phyloP scores from a whole-genome alignment of 169 alveolate genomes.

The Cryptosporidium meleagridis region DNA sequence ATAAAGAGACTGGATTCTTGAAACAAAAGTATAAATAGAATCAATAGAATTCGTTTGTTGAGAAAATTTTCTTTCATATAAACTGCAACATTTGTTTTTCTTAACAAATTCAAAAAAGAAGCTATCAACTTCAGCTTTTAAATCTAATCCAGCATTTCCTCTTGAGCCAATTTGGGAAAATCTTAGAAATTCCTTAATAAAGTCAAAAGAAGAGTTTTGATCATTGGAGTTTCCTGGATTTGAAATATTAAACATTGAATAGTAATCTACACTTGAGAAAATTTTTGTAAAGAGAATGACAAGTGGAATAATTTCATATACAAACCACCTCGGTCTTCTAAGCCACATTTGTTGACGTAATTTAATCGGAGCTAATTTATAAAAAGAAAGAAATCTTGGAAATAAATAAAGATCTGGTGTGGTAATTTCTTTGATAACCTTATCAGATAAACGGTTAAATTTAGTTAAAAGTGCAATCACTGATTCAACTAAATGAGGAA shows the following conservation, averaged over 20 bases:
- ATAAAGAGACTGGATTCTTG: slow-evolving; percentile 60
- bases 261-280: slow-evolving; percentile 39
- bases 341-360: slow-evolving; percentile 73
- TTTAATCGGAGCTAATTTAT: slow-evolving; percentile 68
- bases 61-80: not conserved
- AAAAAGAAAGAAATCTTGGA: slow-evolving; percentile 52
- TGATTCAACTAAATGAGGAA: slow-evolving; percentile 59
- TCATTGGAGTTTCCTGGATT: not conserved
- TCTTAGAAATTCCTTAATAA: not conserved
- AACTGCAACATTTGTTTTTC: not conserved
- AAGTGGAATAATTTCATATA: slow-evolving; percentile 55
- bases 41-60: slow-evolving; percentile 47
- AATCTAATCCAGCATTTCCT: not conserved
- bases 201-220: not conserved
- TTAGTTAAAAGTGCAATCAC: slow-evolving; percentile 24
- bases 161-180: not conserved
- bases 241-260: not conserved
- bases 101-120: not conserved
- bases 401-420: slow-evolving; percentile 51
- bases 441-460: slow-evolving; percentile 29
- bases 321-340: slow-evolving; percentile 67
- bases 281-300: slow-evolving; percentile 45
- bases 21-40: slow-evolving; percentile 49
- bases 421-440: slow-evolving; percentile 44
- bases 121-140: slow-evolving; percentile 12